Evolutionary conservation across 306 rosid species (phyloP).

Genomic region (Hippophae tibetana): DNA sequence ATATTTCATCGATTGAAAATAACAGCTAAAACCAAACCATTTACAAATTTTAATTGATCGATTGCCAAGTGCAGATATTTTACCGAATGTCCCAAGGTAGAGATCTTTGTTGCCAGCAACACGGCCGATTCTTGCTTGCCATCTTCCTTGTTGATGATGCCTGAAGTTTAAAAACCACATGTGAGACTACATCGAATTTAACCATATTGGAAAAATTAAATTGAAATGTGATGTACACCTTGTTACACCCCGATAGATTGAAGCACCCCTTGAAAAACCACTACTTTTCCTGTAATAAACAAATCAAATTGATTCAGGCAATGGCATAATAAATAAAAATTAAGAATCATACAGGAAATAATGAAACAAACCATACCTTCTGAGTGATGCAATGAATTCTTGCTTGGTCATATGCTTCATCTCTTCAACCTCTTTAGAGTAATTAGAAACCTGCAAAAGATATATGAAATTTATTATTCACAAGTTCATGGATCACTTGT

Average conservation of each 20-base stretch:
- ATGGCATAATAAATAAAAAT: background rate
- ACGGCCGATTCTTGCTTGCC: conserved; percentile 29
- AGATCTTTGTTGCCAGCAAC: conserved; percentile 11
- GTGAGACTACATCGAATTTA: background rate
- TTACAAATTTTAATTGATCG: background rate
- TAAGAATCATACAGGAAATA: too few species aligned
- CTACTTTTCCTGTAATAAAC: conserved; percentile 18
- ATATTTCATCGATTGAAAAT: too few species aligned
- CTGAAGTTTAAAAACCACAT: conserved; percentile 1
- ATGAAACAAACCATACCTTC: conserved; percentile 10
- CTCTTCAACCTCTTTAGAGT: conserved; percentile 13
- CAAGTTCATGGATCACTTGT: background rate
- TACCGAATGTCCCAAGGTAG: conserved; percentile 28
- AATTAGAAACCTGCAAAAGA: conserved; percentile 2
- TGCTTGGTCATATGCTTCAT: conserved; percentile 10
- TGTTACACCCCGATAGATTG: conserved; percentile 32
- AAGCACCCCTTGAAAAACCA: conserved; percentile 19
- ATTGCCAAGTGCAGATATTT: background rate
- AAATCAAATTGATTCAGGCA: background rate
- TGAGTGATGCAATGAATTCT: conserved; percentile 10
- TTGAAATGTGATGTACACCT: conserved; percentile 10
- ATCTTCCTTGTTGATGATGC: conserved; percentile 1
- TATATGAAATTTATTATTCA: background rate
- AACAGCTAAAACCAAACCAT: too few species aligned
- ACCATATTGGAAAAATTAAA: background rate